Base-by-base conservation (phyloP, 2,329 filamentous ascomycete genomes). In the Diaporthe helianthi region DNA sequence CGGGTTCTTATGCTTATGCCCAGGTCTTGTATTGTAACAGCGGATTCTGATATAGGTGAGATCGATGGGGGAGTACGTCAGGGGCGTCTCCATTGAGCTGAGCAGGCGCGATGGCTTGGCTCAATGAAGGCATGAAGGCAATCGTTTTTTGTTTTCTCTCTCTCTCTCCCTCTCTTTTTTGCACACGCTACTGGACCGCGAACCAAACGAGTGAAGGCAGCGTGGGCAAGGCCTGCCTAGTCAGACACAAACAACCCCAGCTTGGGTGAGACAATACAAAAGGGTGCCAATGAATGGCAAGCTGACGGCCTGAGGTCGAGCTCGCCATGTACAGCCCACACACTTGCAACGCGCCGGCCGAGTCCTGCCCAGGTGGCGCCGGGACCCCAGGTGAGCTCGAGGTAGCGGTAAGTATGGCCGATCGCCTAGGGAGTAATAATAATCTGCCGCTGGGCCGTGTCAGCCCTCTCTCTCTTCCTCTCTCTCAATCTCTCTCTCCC, bases 111-210 rank as follows among this genome's bases (percentile, higher is more conserved):
- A 19, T 24, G 44, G 58, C 41, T 41, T 63, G 58, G 44, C 58
- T 63, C 58, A 36, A 63, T 63, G 58, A 29, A 63, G 58, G 58
- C 58, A 63, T 63, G 44, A 63, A 63, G 58, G 58, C 58, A 63
- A 49, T 44, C n/a, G n/a, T n/a, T n/a, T n/a, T n/a, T n/a, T n/a
- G n/a, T n/a, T n/a, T n/a, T n/a, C n/a, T n/a, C n/a, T n/a, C n/a
- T n/a, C n/a, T n/a, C n/a, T n/a, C n/a, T n/a, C n/a, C n/a, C n/a
- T n/a, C n/a, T n/a, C n/a, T n/a, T 58, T 15, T 15, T 36, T 26
- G 36, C 41, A 36, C 44, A 63, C 58, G 58, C 58, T 63, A 49
- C 49, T 49, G 49, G 58, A 47, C 41, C 58, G 58, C 58, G 58
- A 63, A 63, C 58, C 58, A 63, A 49, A 63, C 44, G 58, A 63